These are phyloP conservation scores for Funneliformis mosseae DNA, from an alignment of 192 early-diverging fungal species.

Conservation along the genomic window DNA sequence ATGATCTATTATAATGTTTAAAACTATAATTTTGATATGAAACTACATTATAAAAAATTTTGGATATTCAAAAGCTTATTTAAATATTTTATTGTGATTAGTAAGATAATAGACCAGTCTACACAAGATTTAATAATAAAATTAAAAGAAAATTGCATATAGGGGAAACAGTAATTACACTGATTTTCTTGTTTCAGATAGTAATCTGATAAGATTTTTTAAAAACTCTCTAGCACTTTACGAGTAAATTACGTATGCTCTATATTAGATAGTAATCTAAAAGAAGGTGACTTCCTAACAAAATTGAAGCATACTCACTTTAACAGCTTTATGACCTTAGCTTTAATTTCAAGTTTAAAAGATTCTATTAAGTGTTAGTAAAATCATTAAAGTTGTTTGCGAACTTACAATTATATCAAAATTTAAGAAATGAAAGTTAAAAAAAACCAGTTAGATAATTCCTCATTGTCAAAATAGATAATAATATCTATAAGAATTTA, in stretches of 20 bases:
- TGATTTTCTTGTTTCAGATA: not conserved
- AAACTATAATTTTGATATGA: not conserved
- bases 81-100: not conserved
- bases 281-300: not conserved
- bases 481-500: constrained; percentile 14
- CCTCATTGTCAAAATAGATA: not conserved
- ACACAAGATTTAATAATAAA: not conserved
- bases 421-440: constrained; percentile 13
- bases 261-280: not conserved
- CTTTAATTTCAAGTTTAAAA: too few relatives aligned
- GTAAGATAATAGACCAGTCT: not conserved
- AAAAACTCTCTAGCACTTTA: too few relatives aligned
- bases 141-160: not conserved
- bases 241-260: not conserved
- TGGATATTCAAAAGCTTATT: not conserved
- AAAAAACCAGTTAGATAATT: constrained; percentile 16
- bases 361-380: too few relatives aligned
- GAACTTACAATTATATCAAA: not conserved
- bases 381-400: not conserved
- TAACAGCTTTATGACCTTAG: not conserved
- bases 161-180: not conserved
- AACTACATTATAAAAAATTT: not conserved
- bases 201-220: too few relatives aligned
- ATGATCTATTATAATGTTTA: not conserved
- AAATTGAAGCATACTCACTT: not conserved